Conservation (phyloP, 176 grass and related monocot species). For the Poa annua region DNA sequence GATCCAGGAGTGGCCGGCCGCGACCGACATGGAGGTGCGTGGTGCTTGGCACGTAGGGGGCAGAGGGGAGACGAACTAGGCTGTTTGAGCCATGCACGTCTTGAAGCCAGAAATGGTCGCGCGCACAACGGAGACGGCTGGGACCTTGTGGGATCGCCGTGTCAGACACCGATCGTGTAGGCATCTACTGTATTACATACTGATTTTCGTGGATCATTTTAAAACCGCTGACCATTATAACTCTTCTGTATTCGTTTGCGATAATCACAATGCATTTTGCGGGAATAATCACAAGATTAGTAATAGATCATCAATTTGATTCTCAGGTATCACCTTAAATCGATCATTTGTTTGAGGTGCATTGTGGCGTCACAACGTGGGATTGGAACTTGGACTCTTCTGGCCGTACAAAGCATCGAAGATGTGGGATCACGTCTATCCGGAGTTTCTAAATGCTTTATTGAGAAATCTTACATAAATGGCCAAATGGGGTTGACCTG, state of each 20-base stretch:
- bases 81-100: conserved; percentile 69
- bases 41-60: conserved; percentile 59
- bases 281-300: too few species aligned
- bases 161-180: neutral
- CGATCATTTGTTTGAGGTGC: too few species aligned
- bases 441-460: neutral
- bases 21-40: conserved; percentile 17
- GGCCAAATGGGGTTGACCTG: neutral
- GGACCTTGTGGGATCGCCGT: neutral
- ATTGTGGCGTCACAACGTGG: neutral
- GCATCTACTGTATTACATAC: too few species aligned
- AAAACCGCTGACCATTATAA: too few species aligned
- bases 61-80: neutral
- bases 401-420: neutral
- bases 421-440: neutral
- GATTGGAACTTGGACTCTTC: neutral
- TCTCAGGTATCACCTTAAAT: too few species aligned
- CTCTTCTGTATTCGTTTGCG: too few species aligned
- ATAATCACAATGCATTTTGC: too few species aligned
- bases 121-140: neutral
- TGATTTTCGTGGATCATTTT: too few species aligned
- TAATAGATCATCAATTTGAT: too few species aligned
- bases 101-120: conserved; percentile 13
- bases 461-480: neutral
- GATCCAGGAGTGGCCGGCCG: conserved; percentile 35